Evolutionary conservation across 2,329 filamentous ascomycete species (phyloP).

Genomic region (Lasiodiplodia citricola): DNA sequence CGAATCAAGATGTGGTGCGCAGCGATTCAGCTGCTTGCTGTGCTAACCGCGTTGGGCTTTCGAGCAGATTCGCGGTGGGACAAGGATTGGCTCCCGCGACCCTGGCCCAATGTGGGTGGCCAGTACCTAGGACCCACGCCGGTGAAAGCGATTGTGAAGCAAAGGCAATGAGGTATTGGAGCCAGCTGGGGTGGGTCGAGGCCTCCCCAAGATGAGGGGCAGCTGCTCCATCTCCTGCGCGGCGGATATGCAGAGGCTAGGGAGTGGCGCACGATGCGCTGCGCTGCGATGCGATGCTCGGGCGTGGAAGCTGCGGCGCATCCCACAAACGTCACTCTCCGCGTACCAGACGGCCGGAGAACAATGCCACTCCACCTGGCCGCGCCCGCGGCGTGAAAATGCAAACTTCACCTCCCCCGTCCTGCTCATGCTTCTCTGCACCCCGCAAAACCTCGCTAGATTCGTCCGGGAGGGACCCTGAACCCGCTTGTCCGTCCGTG

Average conservation of each 20-base stretch:
- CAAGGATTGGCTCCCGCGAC: conserved; percentile 7
- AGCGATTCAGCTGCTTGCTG: neutral
- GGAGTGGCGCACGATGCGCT: conserved; percentile 4
- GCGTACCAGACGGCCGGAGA: conserved; percentile 1
- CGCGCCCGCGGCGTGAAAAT: conserved; percentile 14
- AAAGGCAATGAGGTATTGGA: neutral
- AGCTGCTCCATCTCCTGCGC: neutral
- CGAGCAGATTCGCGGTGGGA: conserved; percentile 9
- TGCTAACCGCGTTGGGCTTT: conserved; percentile 6
- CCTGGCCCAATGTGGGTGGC: neutral
- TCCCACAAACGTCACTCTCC: conserved; percentile 24
- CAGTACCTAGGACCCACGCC: neutral
- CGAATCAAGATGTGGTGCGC: neutral
- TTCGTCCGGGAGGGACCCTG: neutral
- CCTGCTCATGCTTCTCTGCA: neutral
- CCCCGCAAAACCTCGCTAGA: neutral
- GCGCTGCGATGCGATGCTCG: conserved; percentile 7
- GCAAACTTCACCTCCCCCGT: neutral
- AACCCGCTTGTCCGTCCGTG: conserved; percentile 1
- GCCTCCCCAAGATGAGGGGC: neutral
- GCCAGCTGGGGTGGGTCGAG: neutral
- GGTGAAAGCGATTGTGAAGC: neutral
- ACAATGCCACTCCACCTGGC: conserved; percentile 19
- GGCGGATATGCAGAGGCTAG: neutral
- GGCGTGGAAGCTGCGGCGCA: conserved; percentile 12